phyloP scores from a whole-genome alignment of 257 asterid genomes.

The Solanum sitiens region DNA sequence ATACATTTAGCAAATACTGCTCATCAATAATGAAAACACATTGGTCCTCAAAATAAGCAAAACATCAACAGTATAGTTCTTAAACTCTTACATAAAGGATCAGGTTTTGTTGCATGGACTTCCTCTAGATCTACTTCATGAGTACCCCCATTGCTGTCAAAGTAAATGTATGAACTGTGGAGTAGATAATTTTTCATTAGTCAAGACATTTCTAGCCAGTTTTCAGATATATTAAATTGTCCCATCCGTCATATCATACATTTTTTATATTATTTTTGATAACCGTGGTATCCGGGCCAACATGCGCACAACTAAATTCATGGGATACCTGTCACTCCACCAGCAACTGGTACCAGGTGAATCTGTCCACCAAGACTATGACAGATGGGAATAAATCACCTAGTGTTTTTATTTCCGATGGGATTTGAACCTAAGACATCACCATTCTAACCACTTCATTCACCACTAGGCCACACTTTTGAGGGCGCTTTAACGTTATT shows the following conservation, averaged over 20 bases:
- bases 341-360: neutral
- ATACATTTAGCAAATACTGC: neutral
- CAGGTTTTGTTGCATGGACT: constrained; percentile 49
- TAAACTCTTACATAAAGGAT: constrained; percentile 55
- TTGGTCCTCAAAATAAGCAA: neutral
- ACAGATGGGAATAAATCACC: neutral
- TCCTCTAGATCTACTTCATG: constrained; percentile 52
- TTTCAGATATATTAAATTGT: neutral
- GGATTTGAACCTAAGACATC: neutral
- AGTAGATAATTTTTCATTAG: neutral
- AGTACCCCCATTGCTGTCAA: constrained; percentile 41
- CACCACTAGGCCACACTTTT: neutral
- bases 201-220: neutral
- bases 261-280: neutral
- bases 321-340: neutral
- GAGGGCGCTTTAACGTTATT: neutral
- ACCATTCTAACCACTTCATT: neutral
- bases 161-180: constrained; percentile 61
- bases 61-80: neutral
- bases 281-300: neutral
- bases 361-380: neutral
- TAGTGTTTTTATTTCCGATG: neutral
- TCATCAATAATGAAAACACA: neutral
- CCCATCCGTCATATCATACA: neutral
- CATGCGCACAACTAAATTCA: neutral